Base-by-base conservation (phyloP, 768 basidiomycete genomes). In the Leccinellum albellum region DNA sequence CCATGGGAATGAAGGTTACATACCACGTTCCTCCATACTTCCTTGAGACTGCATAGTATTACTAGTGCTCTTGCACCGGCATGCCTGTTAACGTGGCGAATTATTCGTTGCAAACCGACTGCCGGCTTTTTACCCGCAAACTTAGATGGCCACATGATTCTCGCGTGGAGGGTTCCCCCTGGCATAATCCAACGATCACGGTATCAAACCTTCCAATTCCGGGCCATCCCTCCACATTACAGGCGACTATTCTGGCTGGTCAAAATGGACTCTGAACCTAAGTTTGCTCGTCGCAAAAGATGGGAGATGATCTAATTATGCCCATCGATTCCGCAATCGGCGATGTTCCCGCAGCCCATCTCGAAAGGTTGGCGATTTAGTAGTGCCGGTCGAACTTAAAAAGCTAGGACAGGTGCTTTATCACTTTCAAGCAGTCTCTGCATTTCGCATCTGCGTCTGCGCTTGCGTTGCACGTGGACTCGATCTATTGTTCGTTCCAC, bases 181-280 rank as follows among this genome's bases (percentile, higher is more conserved):
- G 31, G 51, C 20, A 54, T 50, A 53, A 56, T 33, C 17, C 51
- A 46, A 45, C 56, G 53, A 57, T 61, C 57, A 53, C 55, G 49
- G 51, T 59, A 61, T 58, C 53, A 59, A 64, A 62, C 59, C 55
- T 58, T 59, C 52, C 57, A 54, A 51, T 57, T 61, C 51, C 42
- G 53, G 58, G 26, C 8, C 17, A 42, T 56, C 37, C 49, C 55
- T 56, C 50, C 54, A 48, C 55, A 54, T 40, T 51, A 45, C 55
- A 56, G 31, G 12, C 32, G 37, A 56, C 51, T 37, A 28, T 55
- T 57, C 32, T 26, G 42, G 55, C 45, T 46, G 26, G 51, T 17
- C 31, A 52, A 45, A 53, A 46, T 50, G 50, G 32, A 40, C 23
- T 29, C 50, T 52, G 37, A 21, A 49, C 31, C 49, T 52, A 33